These are phyloP conservation scores for Magnaporthiopsis incrustans DNA, from an alignment of 2,329 filamentous ascomycete species.

Conservation along the genomic window DNA sequence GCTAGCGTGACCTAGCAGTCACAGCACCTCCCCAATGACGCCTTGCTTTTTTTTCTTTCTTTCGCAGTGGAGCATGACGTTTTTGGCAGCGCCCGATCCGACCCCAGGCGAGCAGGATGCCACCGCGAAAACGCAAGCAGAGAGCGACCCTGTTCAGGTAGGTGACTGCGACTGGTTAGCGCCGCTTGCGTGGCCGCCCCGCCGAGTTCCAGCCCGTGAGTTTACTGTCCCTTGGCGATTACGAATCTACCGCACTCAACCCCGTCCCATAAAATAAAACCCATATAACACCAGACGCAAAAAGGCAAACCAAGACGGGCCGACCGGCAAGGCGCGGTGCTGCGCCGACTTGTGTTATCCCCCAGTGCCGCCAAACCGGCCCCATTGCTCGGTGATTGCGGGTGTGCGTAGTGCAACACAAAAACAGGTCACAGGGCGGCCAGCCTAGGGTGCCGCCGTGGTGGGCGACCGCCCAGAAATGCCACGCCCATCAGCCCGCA, in stretches of 20 bases:
- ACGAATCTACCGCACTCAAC: neutral
- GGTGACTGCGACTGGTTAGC: neutral
- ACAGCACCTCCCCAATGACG: neutral
- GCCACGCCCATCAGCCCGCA: neutral
- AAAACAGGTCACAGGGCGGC: neutral
- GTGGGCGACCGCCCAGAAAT: neutral
- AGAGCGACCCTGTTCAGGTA: no score
- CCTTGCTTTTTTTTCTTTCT: neutral
- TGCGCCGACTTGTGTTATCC: no score
- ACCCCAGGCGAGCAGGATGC: no score
- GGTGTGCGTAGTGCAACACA: neutral
- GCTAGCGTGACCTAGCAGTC: neutral
- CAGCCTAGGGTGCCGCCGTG: neutral
- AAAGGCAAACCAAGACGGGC: no score
- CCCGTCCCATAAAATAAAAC: no score
- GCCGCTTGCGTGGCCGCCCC: neutral
- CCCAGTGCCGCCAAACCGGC: no score
- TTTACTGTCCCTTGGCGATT: no score
- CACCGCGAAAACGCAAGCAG: no score
- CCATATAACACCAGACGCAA: neutral
- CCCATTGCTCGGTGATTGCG: no score
- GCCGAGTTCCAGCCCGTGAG: neutral
- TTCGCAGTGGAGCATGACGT: neutral
- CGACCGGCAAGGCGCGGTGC: no score
- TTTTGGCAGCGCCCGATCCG: neutral